Conservation (phyloP, 2,329 filamentous ascomycete genomes). For the Talaromyces sp. region DNA sequence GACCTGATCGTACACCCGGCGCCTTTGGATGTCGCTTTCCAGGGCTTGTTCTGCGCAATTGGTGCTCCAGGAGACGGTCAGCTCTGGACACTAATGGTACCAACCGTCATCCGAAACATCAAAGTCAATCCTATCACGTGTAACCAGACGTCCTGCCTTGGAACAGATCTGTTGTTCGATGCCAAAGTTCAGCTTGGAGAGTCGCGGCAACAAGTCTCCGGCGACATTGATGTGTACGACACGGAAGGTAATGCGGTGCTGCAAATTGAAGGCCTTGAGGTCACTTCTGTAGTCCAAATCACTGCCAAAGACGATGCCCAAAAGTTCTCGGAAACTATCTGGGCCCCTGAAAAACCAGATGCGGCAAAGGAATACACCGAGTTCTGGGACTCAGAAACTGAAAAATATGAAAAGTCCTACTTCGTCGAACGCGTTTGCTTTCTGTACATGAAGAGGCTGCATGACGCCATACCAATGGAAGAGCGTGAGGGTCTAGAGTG, state of each 20-base stretch:
- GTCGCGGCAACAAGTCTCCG: not conserved
- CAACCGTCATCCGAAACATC: not conserved
- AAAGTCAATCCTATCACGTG: not conserved
- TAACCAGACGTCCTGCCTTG: conserved; percentile 2
- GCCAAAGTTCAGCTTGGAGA: not conserved
- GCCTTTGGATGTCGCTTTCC: conserved; percentile 12
- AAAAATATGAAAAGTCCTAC: not conserved
- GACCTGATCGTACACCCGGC: conserved; percentile 11
- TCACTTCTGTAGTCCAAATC: conserved; percentile 1
- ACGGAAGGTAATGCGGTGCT: not conserved
- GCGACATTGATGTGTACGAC: conserved; percentile 10
- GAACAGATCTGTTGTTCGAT: not conserved
- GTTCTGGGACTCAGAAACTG: not conserved
- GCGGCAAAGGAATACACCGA: not conserved
- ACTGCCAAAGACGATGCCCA: conserved; percentile 1
- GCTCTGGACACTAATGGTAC: conserved; percentile 1
- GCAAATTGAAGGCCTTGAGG: conserved; percentile 8
- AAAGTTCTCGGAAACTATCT: conserved; percentile 7
- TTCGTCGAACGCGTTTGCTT: not conserved
- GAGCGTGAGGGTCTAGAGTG: conserved; percentile 5
- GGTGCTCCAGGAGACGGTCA: conserved; percentile 22
- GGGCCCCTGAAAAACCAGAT: conserved; percentile 3
- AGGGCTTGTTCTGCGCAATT: conserved; percentile 22
- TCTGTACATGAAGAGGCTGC: conserved; percentile 9
- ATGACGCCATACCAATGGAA: not conserved